Evolutionary conservation across 306 rosid genomes (phyloP).

Genomic region (Citrullus mucosospermus): DNA sequence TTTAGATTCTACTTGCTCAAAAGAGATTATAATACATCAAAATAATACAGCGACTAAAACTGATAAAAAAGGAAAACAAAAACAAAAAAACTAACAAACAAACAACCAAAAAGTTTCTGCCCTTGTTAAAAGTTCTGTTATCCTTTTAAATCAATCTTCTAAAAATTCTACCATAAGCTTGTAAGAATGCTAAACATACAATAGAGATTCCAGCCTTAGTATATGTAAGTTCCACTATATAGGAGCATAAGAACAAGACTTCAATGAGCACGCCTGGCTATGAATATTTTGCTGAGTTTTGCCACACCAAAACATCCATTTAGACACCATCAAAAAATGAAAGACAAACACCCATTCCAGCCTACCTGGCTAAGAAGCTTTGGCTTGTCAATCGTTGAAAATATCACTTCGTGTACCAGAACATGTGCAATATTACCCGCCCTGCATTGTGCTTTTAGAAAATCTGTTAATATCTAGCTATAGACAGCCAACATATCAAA

Average conservation of each 20-base stretch:
- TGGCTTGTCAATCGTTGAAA: conserved; percentile 87
- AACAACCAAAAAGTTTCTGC: background rate
- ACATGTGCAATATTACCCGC: conserved; percentile 30
- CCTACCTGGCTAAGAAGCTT: conserved; percentile 97
- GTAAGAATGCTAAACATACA: background rate
- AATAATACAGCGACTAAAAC: background rate
- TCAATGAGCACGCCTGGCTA: conserved; percentile 49
- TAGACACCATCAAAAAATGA: background rate
- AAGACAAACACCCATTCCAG: conserved; percentile 1
- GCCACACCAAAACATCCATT: conserved; percentile 36
- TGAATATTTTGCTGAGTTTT: conserved; percentile 32
- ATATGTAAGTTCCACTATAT: background rate
- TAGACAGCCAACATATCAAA: background rate
- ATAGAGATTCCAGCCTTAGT: background rate
- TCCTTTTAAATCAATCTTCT: background rate
- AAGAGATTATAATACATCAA: background rate
- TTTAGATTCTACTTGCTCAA: background rate
- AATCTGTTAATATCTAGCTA: background rate
- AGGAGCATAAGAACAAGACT: background rate
- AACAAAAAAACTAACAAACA: background rate
- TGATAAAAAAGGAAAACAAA: background rate
- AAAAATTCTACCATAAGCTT: background rate
- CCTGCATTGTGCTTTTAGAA: conserved; percentile 42
- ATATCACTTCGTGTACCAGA: conserved; percentile 78
- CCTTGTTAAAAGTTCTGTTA: background rate